Base-by-base conservation (phyloP, 495 filamentous ascomycete genomes). In the Viridothelium virens region DNA sequence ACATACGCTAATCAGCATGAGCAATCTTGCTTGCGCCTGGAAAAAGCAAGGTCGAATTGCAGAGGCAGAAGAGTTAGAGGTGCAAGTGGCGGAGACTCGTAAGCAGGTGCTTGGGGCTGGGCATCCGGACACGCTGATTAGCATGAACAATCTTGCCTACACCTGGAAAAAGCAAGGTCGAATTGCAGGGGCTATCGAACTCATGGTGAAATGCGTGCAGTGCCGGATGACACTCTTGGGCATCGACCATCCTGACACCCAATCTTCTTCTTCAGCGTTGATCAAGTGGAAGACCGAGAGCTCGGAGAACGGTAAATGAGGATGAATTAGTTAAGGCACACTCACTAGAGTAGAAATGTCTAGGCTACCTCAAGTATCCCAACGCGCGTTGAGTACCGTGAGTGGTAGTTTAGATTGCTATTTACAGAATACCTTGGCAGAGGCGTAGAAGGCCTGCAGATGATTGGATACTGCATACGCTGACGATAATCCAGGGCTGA, bases 11-110 rank as follows among this genome's bases (percentile, higher is more conserved):
- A 3, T 38, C 39, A 68, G 66, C 44, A 34, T 66, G 44, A 47
- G 61, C 41, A 62, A 47, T 16, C 66, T 68, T 12, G 62, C 65
- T 2, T 1, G 37, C 34, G 64, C 66, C 36, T 67, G 64, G 37
- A 4, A 37, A 39, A 56, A 56, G 38, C 63, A 68, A 59, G 71
- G 66, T 31, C 66, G 66, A 53, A 67, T 37, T 14, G 65, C 61
- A 56, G 66, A 73, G 68, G 71, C 71, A 12, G 70, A 73, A 39
- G 39, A 67, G 69, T 59, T 70, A 61, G 2, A 41, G 25, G 18
- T 65, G 48, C 39, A 69, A 56, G 68, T 68, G 2, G 9, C 67
- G 36, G 63, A 66, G 64, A 68, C 56, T 36, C 37, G 39, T 11
- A 67, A 66, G 53, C 61, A 46, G 56, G 56, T 68, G 16, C 66